A percentile compares a stretch with the other conserved stretches of the same genome.
phyloP scores from a whole-genome alignment of 1,284 basidiomycete species.

The Papiliotrema nemorosa region DNA sequence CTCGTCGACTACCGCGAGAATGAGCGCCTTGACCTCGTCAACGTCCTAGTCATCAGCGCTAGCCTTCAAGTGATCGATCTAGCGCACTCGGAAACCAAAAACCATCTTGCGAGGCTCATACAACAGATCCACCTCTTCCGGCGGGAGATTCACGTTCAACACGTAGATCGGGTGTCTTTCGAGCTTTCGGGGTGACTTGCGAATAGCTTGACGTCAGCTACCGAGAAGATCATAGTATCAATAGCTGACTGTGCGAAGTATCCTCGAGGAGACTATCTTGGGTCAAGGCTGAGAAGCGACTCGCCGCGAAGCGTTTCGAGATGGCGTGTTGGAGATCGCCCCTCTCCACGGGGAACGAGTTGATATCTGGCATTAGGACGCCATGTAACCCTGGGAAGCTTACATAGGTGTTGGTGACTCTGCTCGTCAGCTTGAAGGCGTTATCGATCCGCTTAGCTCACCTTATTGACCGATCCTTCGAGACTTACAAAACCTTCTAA shows the following conservation, averaged over 20 bases:
- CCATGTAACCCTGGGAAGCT: constrained; percentile 24
- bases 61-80: background rate
- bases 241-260: background rate
- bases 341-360: constrained; percentile 65
- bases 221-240: background rate
- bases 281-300: constrained; percentile 26
- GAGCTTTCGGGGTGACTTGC: constrained; percentile 65
- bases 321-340: constrained; percentile 70
- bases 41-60: constrained; percentile 53
- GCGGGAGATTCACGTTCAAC: constrained; percentile 65
- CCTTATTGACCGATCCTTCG: constrained; percentile 68
- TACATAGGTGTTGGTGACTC: constrained; percentile 80
- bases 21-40: constrained; percentile 55
- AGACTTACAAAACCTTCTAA: constrained; percentile 78
- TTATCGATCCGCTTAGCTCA: constrained; percentile 38
- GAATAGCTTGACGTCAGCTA: constrained; percentile 24
- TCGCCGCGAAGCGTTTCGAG: constrained; percentile 58
- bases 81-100: constrained; percentile 64
- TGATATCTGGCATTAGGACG: constrained; percentile 62
- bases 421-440: constrained; percentile 37
- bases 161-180: constrained; percentile 78
- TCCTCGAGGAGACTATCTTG: constrained; percentile 2
- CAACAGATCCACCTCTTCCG: constrained; percentile 66
- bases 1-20: constrained; percentile 59
- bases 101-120: constrained; percentile 69